Percentiles rank a stretch among this genome's conserved stretches.
Conservation (phyloP, 179 eudicot species). For the Beta corolliflora region DNA sequence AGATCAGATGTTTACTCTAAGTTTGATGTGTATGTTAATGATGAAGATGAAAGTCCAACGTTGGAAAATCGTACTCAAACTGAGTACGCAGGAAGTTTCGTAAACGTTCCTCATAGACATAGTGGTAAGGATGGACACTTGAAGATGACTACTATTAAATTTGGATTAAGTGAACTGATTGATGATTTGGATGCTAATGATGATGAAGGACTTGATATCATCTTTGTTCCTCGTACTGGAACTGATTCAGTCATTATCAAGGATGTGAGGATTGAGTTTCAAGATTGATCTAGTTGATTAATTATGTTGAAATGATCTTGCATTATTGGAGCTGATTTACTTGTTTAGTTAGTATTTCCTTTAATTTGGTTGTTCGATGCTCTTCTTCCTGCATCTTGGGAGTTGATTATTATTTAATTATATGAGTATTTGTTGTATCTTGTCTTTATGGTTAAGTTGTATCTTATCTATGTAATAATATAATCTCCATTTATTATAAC, state of each 20-base stretch:
- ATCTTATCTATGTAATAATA: too few relatives aligned
- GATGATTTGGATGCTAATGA: conserved; percentile 70
- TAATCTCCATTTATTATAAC: too few relatives aligned
- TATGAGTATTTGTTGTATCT: too few relatives aligned
- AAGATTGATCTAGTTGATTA: neutral
- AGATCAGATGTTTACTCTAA: conserved; percentile 50
- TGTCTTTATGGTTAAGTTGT: too few relatives aligned
- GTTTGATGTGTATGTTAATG: conserved; percentile 73
- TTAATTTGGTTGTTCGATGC: too few relatives aligned
- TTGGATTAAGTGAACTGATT: conserved; percentile 58
- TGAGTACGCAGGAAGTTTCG: conserved; percentile 81
- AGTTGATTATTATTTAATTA: too few relatives aligned
- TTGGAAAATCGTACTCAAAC: conserved; percentile 34
- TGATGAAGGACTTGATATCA: conserved; percentile 62
- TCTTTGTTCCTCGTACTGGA: conserved; percentile 56
- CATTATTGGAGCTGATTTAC: too few relatives aligned
- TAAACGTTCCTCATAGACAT: conserved; percentile 64
- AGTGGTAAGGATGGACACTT: conserved; percentile 2
- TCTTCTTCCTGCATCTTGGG: too few relatives aligned
- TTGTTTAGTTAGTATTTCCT: too few relatives aligned
- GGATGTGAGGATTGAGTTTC: conserved; percentile 53
- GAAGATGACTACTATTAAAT: conserved; percentile 42
- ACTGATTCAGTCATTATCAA: conserved; percentile 39
- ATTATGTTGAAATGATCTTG: too few relatives aligned
- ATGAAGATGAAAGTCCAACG: conserved; percentile 53